phyloP scores from a whole-genome alignment of 1,139 yeast genomes.

The Protomyces lactucae-debilis region DNA sequence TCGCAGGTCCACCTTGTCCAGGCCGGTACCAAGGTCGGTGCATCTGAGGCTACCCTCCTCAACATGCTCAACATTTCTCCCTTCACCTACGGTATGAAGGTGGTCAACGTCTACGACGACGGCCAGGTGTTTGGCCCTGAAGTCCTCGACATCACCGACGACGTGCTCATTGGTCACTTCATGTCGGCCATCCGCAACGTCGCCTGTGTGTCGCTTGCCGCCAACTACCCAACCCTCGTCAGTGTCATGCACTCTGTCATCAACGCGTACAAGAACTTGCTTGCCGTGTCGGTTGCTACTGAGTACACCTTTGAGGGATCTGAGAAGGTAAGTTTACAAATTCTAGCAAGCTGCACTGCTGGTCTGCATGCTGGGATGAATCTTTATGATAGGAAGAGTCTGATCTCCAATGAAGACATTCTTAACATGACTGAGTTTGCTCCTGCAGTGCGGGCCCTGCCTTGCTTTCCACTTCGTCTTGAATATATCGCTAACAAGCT shows the following conservation, averaged over 20 bases:
- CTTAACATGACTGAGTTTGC: not conserved
- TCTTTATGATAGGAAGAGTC: conserved; percentile 1
- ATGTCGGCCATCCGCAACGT: conserved; percentile 87
- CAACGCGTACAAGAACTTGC: conserved; percentile 98
- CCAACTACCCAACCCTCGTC: conserved; percentile 99
- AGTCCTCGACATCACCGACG: conserved; percentile 97
- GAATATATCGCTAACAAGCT: not conserved
- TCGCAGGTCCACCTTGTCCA: conserved; percentile 93
- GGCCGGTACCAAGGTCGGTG: conserved; percentile 87
- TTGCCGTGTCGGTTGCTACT: conserved; percentile 96
- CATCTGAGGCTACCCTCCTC: conserved; percentile 97
- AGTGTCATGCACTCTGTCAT: conserved; percentile 98
- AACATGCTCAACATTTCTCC: conserved; percentile 99
- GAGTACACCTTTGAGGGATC: conserved; percentile 99
- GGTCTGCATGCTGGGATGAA: not conserved
- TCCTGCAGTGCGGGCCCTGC: not conserved
- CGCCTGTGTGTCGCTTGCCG: conserved; percentile 94
- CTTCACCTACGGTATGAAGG: conserved; percentile 96
- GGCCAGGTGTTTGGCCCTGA: conserved; percentile 97
- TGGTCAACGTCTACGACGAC: conserved; percentile 94
- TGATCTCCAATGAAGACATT: not conserved
- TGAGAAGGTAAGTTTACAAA: conserved; percentile 52
- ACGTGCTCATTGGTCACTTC: conserved; percentile 88
- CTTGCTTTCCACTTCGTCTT: too few species aligned
- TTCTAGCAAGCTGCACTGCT: not conserved